Evolutionary conservation across 163 green algal species (phyloP), one percentile per base, ranked within the genome.

Genomic region (Volvox carteri): DNA sequence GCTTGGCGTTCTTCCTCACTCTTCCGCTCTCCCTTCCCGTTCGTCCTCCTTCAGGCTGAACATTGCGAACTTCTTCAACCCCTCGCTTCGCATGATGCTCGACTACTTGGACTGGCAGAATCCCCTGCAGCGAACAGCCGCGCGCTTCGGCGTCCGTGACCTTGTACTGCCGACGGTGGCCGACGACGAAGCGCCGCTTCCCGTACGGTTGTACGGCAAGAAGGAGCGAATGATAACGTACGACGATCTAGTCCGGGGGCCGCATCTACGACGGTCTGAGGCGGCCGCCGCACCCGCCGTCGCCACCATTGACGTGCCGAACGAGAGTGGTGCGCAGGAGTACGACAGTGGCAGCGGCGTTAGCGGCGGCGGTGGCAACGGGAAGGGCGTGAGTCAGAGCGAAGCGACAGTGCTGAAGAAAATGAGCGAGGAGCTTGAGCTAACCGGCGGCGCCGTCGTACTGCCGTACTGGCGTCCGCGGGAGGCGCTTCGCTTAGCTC

Each of bases 101-200:
- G 78, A 86, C 60, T 56, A 85, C 78, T 41, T 85, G 54, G 78
- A 85, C 56, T 85, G 78, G 78, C 65, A 73, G 78, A 75, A 75
- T 18, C 56, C 78, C 23, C 39, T 58, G 41, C 78, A 77, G 58
- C 41, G 62, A 33, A 41, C 9, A 25, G 60, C 78, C 1, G 78
- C 78, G 5, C 28, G 11, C 33, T 62, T 77, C 28, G 78, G 78
- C 5, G n/a, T 86, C 28, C 56, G 78, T 14, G 37, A 46, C 42
- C 44, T 86, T 11, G 28, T 30, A 33, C 78, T 86, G n/a, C 78
- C 78, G 4, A 44, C 3, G 11, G 23, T 65, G 11, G 16, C 41
- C 11, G 4, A 4, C 28, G 78, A 85, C 23, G 56, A 85, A 54
- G 54, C 37, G 54, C 78, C 78, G 23, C 7, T 30, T 4, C 35